Base-by-base conservation (phyloP, 257 asterid species). In the Cruciata laevipes region DNA sequence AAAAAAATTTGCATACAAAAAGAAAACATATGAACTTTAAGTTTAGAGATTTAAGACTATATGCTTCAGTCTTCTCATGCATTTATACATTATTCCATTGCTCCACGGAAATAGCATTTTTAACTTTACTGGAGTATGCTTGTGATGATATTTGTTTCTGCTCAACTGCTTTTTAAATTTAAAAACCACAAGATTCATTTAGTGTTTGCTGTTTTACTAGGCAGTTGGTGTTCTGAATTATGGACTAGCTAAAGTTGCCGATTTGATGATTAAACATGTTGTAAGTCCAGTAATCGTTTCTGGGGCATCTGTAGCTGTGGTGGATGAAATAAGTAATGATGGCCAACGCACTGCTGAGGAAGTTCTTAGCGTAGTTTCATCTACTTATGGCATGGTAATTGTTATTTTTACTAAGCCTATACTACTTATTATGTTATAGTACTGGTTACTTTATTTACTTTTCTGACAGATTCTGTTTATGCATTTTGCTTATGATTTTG, bases 191-290 rank as follows among this genome's bases (percentile, higher is more conserved):
- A 35, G 21, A 25, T 67, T 67, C 68, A 65, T 71, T 64, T 18
- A 69, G 63, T 59, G 60, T 17, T 75, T 72, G 61, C 76, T 76
- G 55, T 71, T 74, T 44, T 82, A 38, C 78, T 75, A 94, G 99
- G 92, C 83, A 72, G 83, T 85, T 75, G 90, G 83, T 38, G 75
- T 90, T 62, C 84, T 94, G 65, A 83, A 85, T 74, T 85, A 90
- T 80, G 99, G 97, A 71, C 85, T 94, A 67, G 95, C 95, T 61
- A 94, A 84, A 79, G 75, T 84, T 71, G 97, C 97, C 35, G 97
- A 90, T 73, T 76, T 83, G 84, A 77, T 88, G 78, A 82, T 81
- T 60, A 90, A 90, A 75, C 71, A 82, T 65, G 81, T 84, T 51
- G 57, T 88, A 64, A 69, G 73, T 74, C 99, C 93, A 57, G 77